Evolutionary conservation across 2,329 filamentous ascomycete genomes (phyloP).

Genomic region (Penicillium sp.): DNA sequence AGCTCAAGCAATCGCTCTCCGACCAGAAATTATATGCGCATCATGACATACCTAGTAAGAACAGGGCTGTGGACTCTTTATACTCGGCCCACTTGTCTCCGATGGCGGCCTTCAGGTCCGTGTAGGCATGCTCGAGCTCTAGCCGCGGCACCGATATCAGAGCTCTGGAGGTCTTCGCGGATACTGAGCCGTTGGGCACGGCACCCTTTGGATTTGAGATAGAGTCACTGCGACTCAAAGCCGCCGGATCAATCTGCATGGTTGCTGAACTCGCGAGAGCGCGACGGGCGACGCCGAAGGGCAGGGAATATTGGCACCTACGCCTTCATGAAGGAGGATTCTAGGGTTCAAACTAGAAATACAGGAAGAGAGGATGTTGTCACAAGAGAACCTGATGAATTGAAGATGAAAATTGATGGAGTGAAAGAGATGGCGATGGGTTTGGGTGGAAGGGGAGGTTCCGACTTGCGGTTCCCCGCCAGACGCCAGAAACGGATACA

Average conservation of each 20-base stretch:
- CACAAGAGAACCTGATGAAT: constrained; percentile 19
- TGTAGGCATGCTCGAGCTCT: constrained; percentile 63
- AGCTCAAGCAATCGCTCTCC: background rate
- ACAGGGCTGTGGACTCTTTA: constrained; percentile 58
- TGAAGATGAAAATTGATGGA: constrained; percentile 27
- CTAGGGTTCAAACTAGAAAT: constrained; percentile 16
- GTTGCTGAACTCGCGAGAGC: constrained; percentile 34
- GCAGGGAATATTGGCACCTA: constrained; percentile 34
- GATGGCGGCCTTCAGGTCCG: constrained; percentile 59
- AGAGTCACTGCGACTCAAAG: constrained; percentile 46
- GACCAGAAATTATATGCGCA: constrained; percentile 1
- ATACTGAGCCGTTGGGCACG: constrained; percentile 30
- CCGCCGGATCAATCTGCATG: constrained; percentile 49
- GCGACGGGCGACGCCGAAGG: constrained; percentile 44
- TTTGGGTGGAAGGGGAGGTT: constrained; percentile 32
- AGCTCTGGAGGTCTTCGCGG: constrained; percentile 52
- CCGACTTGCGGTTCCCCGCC: constrained; percentile 29
- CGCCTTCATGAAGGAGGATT: constrained; percentile 40
- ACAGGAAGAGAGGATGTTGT: constrained; percentile 7
- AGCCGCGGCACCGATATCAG: constrained; percentile 58
- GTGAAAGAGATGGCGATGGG: constrained; percentile 25
- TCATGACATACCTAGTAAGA: constrained; percentile 54
- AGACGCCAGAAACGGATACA: constrained; percentile 29
- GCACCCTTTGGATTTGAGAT: constrained; percentile 36
- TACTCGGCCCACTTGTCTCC: constrained; percentile 62